Evolutionary conservation across 192 early-diverging fungal genomes (phyloP), one percentile per base, ranked within the genome.

Genomic region (Coemansia sp.): DNA sequence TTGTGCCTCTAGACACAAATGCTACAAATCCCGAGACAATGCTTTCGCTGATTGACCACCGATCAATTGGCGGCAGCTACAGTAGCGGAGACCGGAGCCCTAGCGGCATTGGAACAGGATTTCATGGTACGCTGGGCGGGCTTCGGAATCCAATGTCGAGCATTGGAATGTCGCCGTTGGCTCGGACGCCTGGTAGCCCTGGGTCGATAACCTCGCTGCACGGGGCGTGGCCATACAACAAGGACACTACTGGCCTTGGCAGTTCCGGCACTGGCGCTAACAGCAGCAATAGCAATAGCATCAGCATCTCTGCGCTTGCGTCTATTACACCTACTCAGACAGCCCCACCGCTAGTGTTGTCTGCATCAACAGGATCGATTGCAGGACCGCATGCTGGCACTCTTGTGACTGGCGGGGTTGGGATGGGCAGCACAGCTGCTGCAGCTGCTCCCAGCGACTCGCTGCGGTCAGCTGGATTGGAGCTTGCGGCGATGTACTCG

Each of bases 221-320:
- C 23, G 68, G 66, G 5, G 77, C 77, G 13, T 80, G 77, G 77
- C 77, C 77, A 10, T 80, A 71, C 52, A 80, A 80, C 72, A 80
- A 80, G 66, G 58, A 56, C 15, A 33, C 60, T 9, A 3, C 30
- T 4, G 28, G 42, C 25, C 7, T 23, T 26, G 48, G 37, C 35
- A 26, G 48, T 51, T 12, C 43, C 7, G n/a, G 43, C 43, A 46
- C 43, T 46, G 16, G 16, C n/a, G n/a, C n/a, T n/a, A n/a, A n/a
- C n/a, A 37, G 35, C 20, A 46, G 20, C 52, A 23, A 53, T 5
- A 26, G 30, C 12, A 33, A 9, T 23, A 40, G 57, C 31, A 37
- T 28, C 57, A 39, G 21, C 31, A 48, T 48, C 9, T 28, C 20
- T 6, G 23, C 57, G 12, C 57, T 39, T 39, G 45, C 57, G 18